Evolutionary conservation across 108 stramenopile genomes (phyloP).

Genomic region (Nitzschia inconspicua): DNA sequence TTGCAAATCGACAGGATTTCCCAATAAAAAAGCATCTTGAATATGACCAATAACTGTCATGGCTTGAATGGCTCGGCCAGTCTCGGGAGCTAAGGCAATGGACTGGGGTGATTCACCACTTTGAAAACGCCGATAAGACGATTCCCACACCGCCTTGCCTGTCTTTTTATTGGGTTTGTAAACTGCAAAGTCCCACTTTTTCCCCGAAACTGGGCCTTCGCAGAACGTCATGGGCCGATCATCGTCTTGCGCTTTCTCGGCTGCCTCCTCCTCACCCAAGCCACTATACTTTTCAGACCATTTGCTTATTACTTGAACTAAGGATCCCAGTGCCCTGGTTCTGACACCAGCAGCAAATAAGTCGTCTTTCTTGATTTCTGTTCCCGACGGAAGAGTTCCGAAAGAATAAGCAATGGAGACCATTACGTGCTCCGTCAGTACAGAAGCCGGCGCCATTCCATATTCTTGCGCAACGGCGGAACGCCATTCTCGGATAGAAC

Average conservation of each 20-base stretch:
- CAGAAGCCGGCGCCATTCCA: slow-evolving; percentile 66
- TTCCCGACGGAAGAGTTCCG: slow-evolving; percentile 44
- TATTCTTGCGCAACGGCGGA: slow-evolving; percentile 43
- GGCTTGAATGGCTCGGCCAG: slow-evolving; percentile 61
- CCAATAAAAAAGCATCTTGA: slow-evolving; percentile 52
- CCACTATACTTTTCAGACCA: slow-evolving; percentile 41
- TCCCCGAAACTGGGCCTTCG: background rate
- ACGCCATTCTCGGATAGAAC: slow-evolving; percentile 61
- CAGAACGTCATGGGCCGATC: slow-evolving; percentile 16
- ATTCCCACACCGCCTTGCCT: slow-evolving; percentile 69
- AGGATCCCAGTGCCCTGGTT: slow-evolving; percentile 45
- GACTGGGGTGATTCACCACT: slow-evolving; percentile 57
- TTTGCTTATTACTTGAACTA: slow-evolving; percentile 39
- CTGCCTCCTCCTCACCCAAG: background rate
- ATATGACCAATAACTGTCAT: slow-evolving; percentile 66
- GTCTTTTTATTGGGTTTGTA: slow-evolving; percentile 78
- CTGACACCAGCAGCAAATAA: slow-evolving; percentile 67
- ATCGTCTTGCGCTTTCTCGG: slow-evolving; percentile 8
- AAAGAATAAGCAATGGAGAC: slow-evolving; percentile 51
- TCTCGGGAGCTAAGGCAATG: slow-evolving; percentile 66
- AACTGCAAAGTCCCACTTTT: slow-evolving; percentile 60
- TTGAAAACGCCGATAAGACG: slow-evolving; percentile 56
- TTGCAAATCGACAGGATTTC: slow-evolving; percentile 52
- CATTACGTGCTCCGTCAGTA: slow-evolving; percentile 62
- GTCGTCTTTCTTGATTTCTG: slow-evolving; percentile 32